A percentile compares a stretch with the other conserved stretches of the same genome.
Conservation (phyloP, 306 rosid species). For the Oxytropis ochrocephala region DNA sequence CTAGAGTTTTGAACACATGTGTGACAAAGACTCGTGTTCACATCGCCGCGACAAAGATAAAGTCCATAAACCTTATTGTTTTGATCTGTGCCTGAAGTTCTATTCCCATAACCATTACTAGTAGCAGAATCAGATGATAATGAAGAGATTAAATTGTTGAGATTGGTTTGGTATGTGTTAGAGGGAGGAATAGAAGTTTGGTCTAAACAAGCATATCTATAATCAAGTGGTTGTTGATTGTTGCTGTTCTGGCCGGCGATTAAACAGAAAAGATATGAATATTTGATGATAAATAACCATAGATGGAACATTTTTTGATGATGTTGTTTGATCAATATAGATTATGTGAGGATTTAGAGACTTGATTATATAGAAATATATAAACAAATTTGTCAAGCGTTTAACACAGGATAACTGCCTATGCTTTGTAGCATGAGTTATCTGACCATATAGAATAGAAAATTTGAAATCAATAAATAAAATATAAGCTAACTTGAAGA, state of each 20-base stretch:
- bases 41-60: constrained; percentile 36
- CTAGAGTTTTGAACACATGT: constrained; percentile 34
- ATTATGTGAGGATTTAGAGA: neutral
- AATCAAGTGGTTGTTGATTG: constrained; percentile 18
- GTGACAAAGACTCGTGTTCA: constrained; percentile 24
- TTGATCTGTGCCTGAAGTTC: constrained; percentile 18
- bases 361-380: neutral
- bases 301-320: constrained; percentile 12
- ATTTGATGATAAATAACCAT: constrained; percentile 18
- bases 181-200: constrained; percentile 24
- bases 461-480: too few species aligned
- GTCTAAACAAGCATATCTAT: constrained; percentile 38
- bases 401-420: neutral
- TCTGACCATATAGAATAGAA: too few species aligned
- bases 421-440: too few species aligned
- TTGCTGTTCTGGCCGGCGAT: constrained; percentile 7
- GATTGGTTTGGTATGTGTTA: constrained; percentile 25
- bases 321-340: neutral
- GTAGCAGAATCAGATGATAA: constrained; percentile 29
- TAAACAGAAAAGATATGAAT: neutral
- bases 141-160: constrained; percentile 21
- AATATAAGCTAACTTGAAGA: too few species aligned
- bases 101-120: constrained; percentile 32
- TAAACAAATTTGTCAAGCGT: neutral
- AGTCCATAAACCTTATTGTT: constrained; percentile 26